Conservation (phyloP, 495 filamentous ascomycete species). For the Letharia lupina region DNA sequence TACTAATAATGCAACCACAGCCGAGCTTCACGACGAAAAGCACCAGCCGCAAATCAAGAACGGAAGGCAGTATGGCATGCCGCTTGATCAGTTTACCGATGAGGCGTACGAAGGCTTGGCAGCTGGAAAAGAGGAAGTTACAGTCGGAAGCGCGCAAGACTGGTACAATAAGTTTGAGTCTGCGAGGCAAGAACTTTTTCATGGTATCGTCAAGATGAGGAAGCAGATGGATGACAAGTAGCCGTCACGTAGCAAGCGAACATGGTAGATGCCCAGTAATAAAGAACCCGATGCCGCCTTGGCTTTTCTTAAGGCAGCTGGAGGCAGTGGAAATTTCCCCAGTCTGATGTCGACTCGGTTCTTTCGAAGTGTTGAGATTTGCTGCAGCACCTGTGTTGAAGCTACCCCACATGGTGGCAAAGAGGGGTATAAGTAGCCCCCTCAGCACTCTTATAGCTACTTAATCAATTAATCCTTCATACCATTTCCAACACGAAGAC, state of each 20-base stretch:
- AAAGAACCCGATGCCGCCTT: neutral
- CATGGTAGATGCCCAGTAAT: neutral
- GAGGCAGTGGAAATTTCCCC: neutral
- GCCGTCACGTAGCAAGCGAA: neutral
- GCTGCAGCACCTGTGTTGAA: too few species aligned
- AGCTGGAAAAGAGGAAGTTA: conserved; percentile 40
- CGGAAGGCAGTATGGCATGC: conserved; percentile 47
- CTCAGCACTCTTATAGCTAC: too few species aligned
- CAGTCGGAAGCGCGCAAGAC: conserved; percentile 24
- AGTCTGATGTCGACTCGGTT: neutral
- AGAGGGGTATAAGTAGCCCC: too few species aligned
- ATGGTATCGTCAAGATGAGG: conserved; percentile 20
- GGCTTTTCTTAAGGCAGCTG: neutral
- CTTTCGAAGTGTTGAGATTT: too few species aligned
- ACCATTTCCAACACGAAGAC: too few species aligned
- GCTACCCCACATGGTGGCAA: too few species aligned
- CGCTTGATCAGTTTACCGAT: conserved; percentile 49
- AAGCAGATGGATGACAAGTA: conserved; percentile 1
- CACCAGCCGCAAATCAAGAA: conserved; percentile 25
- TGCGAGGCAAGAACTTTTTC: conserved; percentile 28
- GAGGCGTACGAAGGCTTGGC: conserved; percentile 46
- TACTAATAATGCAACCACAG: conserved; percentile 3
- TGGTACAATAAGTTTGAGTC: conserved; percentile 25
- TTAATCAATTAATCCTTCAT: too few species aligned
- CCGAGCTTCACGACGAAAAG: conserved; percentile 39